Percentiles rank a stretch among this genome's conserved stretches.
Evolutionary conservation across 768 basidiomycete species (phyloP).

Genomic region (Lactarius quietus): DNA sequence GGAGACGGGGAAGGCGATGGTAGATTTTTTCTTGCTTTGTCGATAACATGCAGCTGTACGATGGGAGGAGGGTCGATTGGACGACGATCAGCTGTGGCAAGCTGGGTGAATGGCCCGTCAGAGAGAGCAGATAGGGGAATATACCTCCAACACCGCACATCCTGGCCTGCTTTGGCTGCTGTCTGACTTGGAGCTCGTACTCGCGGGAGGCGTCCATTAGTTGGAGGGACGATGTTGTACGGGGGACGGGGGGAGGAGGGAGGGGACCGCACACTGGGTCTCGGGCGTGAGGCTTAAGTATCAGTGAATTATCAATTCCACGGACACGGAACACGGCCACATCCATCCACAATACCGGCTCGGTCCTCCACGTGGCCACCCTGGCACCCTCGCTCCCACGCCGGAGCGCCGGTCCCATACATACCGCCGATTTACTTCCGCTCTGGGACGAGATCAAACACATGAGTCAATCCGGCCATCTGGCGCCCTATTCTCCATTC

Average conservation of each 20-base stretch:
- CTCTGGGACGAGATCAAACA: not conserved
- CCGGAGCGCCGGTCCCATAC: conserved; percentile 20
- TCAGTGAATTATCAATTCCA: conserved; percentile 21
- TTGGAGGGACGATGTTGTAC: not conserved
- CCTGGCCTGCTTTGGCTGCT: conserved; percentile 88
- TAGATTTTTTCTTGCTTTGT: conserved; percentile 44
- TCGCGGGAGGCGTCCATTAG: conserved; percentile 49
- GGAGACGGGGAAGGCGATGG: conserved; percentile 27
- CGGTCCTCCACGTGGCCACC: conserved; percentile 12
- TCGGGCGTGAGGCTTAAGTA: conserved; percentile 23
- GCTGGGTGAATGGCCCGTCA: not conserved
- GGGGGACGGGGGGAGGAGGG: conserved; percentile 23
- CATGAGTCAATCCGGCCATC: conserved; percentile 2
- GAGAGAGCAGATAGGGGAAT: conserved; percentile 21
- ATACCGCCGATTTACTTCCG: conserved; percentile 18
- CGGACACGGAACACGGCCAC: conserved; percentile 23
- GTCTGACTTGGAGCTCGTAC: conserved; percentile 81
- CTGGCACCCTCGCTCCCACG: conserved; percentile 16
- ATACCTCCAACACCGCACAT: conserved; percentile 90
- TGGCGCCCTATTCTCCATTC: conserved; percentile 10
- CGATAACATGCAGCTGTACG: conserved; percentile 87
- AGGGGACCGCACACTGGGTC: conserved; percentile 23
- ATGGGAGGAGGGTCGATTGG: conserved; percentile 97
- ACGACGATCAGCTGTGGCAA: conserved; percentile 73
- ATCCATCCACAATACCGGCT: conserved; percentile 19